phyloP scores from a whole-genome alignment of 306 rosid genomes.

The Cicer arietinum region DNA sequence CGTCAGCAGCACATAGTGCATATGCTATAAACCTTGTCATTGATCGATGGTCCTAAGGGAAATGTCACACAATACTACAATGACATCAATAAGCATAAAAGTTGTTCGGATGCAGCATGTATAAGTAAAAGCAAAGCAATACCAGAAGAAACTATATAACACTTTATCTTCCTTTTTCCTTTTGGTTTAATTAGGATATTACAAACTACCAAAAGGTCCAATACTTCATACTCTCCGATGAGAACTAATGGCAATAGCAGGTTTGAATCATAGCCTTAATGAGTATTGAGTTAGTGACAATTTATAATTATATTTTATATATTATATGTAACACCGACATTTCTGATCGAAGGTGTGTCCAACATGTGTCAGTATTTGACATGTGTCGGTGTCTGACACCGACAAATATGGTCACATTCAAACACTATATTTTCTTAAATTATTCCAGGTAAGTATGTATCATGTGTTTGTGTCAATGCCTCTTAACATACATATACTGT shows the following conservation, averaged over 20 bases:
- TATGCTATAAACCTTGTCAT: conserved; percentile 89
- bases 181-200: conserved; percentile 18
- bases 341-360: too few relatives aligned
- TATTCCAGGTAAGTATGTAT: too few relatives aligned
- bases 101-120: conserved; percentile 28
- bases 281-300: neutral
- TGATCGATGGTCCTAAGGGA: conserved; percentile 76
- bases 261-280: conserved; percentile 6
- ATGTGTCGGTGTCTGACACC: too few relatives aligned
- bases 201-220: conserved; percentile 19
- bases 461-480: too few relatives aligned
- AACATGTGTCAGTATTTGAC: too few relatives aligned
- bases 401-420: too few relatives aligned
- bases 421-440: neutral
- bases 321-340: too few relatives aligned
- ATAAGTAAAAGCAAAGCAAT: conserved; percentile 32
- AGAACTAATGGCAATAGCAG: neutral
- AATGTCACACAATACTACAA: conserved; percentile 50
- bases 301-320: neutral
- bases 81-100: conserved; percentile 50
- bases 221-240: conserved; percentile 14
- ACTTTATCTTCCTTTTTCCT: neutral
- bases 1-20: conserved; percentile 95
- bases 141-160: neutral
- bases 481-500: too few relatives aligned